Percentiles rank a stretch among this genome's conserved stretches.
Evolutionary conservation across 371 early-diverging fungal species (phyloP).

Genomic region (Mucor irregularis): DNA sequence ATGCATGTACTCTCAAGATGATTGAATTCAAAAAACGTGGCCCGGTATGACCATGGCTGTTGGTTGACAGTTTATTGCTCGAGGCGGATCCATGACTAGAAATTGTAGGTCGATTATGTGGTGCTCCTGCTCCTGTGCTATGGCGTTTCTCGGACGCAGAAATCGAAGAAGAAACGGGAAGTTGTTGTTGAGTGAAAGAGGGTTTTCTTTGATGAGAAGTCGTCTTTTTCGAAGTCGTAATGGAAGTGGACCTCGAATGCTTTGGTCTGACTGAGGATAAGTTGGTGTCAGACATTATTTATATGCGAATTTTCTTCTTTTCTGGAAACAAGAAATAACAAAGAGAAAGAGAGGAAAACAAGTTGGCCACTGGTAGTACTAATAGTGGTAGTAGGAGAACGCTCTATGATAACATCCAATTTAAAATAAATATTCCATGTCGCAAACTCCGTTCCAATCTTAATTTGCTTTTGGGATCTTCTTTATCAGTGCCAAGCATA

Average conservation of each 20-base stretch:
- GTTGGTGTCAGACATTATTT: conserved; percentile 20
- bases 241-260: conserved; percentile 27
- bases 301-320: too few species aligned
- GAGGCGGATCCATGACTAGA: background rate
- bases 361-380: too few species aligned
- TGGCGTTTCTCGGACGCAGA: background rate
- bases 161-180: too few species aligned
- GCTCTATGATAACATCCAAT: too few species aligned
- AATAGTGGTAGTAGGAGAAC: too few species aligned
- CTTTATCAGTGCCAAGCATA: too few species aligned
- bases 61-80: background rate
- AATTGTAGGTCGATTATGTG: too few species aligned
- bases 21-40: conserved; percentile 13
- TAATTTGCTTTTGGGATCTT: too few species aligned
- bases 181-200: conserved; percentile 16
- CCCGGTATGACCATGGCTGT: background rate
- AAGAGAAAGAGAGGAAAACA: too few species aligned
- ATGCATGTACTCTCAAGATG: conserved; percentile 16
- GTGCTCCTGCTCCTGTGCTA: conserved; percentile 4
- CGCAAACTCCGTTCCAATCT: too few species aligned
- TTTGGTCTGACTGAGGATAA: conserved; percentile 22
- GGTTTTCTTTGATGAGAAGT: conserved; percentile 29
- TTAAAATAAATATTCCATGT: too few species aligned
- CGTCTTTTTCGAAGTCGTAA: conserved; percentile 21
- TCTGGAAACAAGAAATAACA: too few species aligned